Conservation (phyloP, 148 eudicot species). For the Fagopyrum esculentum region DNA sequence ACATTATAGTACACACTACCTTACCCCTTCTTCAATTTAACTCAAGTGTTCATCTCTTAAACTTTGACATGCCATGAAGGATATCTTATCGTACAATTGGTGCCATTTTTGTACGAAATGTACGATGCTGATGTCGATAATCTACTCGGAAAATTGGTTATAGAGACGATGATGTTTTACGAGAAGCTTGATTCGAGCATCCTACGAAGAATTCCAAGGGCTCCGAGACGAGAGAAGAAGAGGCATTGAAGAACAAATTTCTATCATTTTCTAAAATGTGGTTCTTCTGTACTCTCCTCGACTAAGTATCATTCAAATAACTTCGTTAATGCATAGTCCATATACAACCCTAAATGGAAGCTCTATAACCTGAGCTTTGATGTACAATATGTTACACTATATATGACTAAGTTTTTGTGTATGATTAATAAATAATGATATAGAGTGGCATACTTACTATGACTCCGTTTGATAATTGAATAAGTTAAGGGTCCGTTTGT, state of each 20-base stretch:
- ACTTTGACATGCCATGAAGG: constrained; percentile 4
- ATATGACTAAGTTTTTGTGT: no score
- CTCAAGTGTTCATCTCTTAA: neutral
- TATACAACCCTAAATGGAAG: no score
- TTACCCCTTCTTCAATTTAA: neutral
- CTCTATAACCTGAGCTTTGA: no score
- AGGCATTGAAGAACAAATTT: constrained; percentile 1
- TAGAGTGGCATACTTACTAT: no score
- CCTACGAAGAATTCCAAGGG: constrained; percentile 44
- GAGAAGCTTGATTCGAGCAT: constrained; percentile 32
- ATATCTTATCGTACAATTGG: constrained; percentile 31
- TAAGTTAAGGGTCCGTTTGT: no score
- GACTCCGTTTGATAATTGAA: no score
- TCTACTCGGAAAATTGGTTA: constrained; percentile 18
- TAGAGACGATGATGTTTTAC: constrained; percentile 26
- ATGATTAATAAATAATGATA: no score
- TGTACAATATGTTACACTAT: no score
- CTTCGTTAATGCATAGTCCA: neutral
- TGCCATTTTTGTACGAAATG: constrained; percentile 49
- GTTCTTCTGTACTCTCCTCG: neutral
- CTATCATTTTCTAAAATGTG: neutral
- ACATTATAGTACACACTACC: neutral
- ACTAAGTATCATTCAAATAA: neutral
- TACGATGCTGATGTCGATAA: constrained; percentile 49
- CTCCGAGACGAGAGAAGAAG: constrained; percentile 25